Evolutionary conservation across 805 yeast species (phyloP).

Genomic region (Spathaspora sp.): DNA sequence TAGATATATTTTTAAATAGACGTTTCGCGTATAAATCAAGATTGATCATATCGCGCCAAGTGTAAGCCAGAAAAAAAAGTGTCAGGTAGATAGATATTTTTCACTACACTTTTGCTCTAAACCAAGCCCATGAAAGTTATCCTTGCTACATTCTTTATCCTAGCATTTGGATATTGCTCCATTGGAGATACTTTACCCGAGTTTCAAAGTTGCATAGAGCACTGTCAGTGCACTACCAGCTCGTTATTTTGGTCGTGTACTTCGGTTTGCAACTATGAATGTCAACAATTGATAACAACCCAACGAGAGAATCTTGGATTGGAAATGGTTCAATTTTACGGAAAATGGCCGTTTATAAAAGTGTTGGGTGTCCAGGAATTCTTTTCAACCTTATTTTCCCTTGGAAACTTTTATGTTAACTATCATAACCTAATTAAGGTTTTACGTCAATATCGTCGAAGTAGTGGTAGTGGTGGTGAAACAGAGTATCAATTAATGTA

Average conservation of each 20-base stretch:
- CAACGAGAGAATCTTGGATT: constrained; percentile 14
- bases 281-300: constrained; percentile 32
- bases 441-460: constrained; percentile 20
- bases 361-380: constrained; percentile 36
- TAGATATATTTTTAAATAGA: not conserved
- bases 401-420: constrained; percentile 34
- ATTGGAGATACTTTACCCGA: constrained; percentile 9
- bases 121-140: not conserved
- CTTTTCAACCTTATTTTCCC: constrained; percentile 30
- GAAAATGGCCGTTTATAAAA: constrained; percentile 42
- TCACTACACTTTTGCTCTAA: not conserved
- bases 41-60: too few species aligned
- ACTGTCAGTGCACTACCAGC: constrained; percentile 3
- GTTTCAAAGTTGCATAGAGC: constrained; percentile 5
- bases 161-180: not conserved
- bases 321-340: constrained; percentile 37
- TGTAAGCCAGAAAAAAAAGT: not conserved
- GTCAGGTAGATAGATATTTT: not conserved
- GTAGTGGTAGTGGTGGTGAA: constrained; percentile 6
- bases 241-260: constrained; percentile 33
- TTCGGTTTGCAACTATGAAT: constrained; percentile 36
- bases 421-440: constrained; percentile 26
- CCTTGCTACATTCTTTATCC: not conserved
- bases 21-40: not conserved
- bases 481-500: constrained; percentile 20